These are phyloP conservation scores for Dryas integrifolia DNA, from an alignment of 331 rosid genomes.

Conservation along the genomic window DNA sequence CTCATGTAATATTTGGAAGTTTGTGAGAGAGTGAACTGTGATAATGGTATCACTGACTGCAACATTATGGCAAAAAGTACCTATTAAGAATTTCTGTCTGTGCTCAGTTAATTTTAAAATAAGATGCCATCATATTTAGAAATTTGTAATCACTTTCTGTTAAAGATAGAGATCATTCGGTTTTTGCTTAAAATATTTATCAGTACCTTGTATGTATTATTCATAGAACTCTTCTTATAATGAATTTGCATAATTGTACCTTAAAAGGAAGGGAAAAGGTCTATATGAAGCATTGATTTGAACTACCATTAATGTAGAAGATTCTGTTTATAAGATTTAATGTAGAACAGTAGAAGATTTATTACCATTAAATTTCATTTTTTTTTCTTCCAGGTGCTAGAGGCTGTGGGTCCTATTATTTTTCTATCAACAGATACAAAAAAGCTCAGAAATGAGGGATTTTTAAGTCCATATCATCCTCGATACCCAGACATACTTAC, in stretches of 20 bases:
- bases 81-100: not conserved
- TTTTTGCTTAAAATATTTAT: not conserved
- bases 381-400: conserved; percentile 66
- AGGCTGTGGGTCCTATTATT: conserved; percentile 95
- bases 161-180: not conserved
- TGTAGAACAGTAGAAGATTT: not conserved
- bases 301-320: not conserved
- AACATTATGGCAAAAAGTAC: not conserved
- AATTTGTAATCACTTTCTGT: not conserved
- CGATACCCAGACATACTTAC: conserved; percentile 98
- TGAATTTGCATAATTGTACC: not conserved
- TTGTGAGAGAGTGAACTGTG: not conserved
- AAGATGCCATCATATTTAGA: not conserved
- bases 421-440: conserved; percentile 95
- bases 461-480: conserved; percentile 97
- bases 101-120: not conserved
- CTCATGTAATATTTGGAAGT: not conserved
- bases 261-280: not conserved
- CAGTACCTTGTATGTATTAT: not conserved
- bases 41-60: not conserved
- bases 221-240: not conserved
- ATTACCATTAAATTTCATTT: conserved; percentile 16
- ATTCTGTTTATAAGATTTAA: not conserved
- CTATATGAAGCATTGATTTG: not conserved
- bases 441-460: conserved; percentile 96